These are phyloP conservation scores for Inosperma sp. DNA, from an alignment of 768 basidiomycete genomes.

Conservation along the genomic window DNA sequence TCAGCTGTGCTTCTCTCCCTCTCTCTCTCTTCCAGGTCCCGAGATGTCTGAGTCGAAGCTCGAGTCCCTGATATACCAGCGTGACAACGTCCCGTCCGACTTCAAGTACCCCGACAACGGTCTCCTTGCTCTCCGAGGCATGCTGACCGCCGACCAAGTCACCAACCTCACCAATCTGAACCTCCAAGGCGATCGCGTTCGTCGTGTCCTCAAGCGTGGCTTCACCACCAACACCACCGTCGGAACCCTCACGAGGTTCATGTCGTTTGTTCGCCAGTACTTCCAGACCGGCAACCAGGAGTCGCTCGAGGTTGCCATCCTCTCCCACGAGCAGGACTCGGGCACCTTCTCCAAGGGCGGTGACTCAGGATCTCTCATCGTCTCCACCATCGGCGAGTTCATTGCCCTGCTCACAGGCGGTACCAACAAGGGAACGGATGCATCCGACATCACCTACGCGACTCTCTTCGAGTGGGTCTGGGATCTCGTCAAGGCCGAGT, in stretches of 20 bases:
- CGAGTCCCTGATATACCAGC: slow-evolving; percentile 16
- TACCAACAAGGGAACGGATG: slow-evolving; percentile 14
- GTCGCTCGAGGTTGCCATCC: no score
- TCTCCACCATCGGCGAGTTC: slow-evolving; percentile 28
- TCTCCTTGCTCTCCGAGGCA: slow-evolving; percentile 28
- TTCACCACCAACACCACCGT: slow-evolving; percentile 33
- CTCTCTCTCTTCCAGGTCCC: slow-evolving; percentile 24
- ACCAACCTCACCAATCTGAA: slow-evolving; percentile 16
- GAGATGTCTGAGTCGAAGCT: slow-evolving; percentile 21
- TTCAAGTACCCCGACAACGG: slow-evolving; percentile 31
- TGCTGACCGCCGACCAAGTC: slow-evolving; percentile 19
- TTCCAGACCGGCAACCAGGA: no score
- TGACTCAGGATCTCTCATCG: slow-evolving; percentile 36
- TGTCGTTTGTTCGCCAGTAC: slow-evolving; percentile 32
- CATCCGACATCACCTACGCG: slow-evolving; percentile 29
- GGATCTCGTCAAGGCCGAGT: slow-evolving; percentile 17
- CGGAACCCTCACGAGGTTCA: slow-evolving; percentile 30
- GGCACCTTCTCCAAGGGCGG: slow-evolving; percentile 28
- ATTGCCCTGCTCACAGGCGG: slow-evolving; percentile 25
- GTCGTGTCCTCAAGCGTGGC: no score
- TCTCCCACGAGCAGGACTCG: slow-evolving; percentile 30
- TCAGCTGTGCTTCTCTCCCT: slow-evolving; percentile 9
- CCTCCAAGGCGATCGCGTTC: background rate
- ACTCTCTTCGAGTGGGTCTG: slow-evolving; percentile 34
- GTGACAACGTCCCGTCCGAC: slow-evolving; percentile 16